Evolutionary conservation across 495 filamentous ascomycete genomes (phyloP), one percentile per base, ranked within the genome.

Genomic region (Delitschia confertaspora): DNA sequence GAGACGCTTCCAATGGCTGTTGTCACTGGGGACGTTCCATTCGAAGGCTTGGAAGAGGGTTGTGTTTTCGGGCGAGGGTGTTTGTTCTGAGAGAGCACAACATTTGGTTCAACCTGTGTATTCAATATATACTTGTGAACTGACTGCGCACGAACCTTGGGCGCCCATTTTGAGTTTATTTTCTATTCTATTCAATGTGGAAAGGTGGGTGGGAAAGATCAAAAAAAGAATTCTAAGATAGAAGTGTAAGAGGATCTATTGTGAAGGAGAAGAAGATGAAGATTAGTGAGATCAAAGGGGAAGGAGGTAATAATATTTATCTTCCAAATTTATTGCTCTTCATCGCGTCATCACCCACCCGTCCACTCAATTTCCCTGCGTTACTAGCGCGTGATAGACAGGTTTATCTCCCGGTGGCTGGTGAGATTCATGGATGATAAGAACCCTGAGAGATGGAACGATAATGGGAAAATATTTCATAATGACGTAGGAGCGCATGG

Each of bases 21-120:
- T 64, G 50, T 83, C 77, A 6, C 72, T 70, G 0, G 78, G 79
- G 0, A 79, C 69, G 57, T 86, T 76, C 82, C 83, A 85, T 66
- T 86, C 83, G 58, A 82, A 86, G 6, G 68, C 74, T 60, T 86
- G 78, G 51, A 86, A 62, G 60, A 86, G 75, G 45, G 78, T 76
- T 39, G 51, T 56, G 46, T 86, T 88, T 47, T 66, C 62, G 8
- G 38, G 38, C 1, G 53, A 53, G 14, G 48, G 48, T 10, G 34
- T 38, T 29, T 45, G 42, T 1, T 44, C 47, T 56, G 14, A 10
- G 9, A 21, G 17, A n/a, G n/a, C n/a, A n/a, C n/a, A n/a, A n/a
- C n/a, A n/a, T n/a, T n/a, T 23, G 7, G 38, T 56, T 36, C 51
- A 35, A 10, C 10, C 14, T 27, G 3, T 20, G 6, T 16, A 14